These are phyloP conservation scores for Cordyceps farinosa DNA, from an alignment of 2,329 filamentous ascomycete species.

Conservation along the genomic window DNA sequence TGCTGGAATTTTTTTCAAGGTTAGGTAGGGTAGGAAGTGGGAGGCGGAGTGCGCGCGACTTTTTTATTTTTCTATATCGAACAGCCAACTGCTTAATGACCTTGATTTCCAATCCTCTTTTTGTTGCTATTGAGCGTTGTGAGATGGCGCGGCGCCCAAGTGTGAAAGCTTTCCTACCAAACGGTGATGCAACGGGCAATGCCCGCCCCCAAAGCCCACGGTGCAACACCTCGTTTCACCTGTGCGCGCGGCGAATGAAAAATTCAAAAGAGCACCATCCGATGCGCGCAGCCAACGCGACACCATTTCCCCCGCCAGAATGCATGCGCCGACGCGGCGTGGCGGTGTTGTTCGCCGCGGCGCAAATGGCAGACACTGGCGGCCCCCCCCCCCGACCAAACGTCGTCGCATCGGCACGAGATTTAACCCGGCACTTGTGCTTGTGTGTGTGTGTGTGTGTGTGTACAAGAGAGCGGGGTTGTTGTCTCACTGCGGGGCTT, in stretches of 20 bases:
- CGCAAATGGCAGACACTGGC: neutral
- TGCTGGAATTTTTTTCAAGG: neutral
- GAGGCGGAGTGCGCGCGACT: neutral
- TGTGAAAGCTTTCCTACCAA: neutral
- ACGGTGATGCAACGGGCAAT: neutral
- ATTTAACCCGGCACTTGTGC: conserved; percentile 3
- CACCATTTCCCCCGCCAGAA: neutral
- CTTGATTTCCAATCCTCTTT: too few relatives aligned
- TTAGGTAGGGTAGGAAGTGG: neutral
- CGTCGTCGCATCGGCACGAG: conserved; percentile 2
- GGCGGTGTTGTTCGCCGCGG: conserved; percentile 2
- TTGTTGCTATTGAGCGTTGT: too few relatives aligned
- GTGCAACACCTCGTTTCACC: neutral
- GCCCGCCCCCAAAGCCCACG: too few relatives aligned
- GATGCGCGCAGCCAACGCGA: neutral
- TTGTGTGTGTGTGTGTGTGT: too few relatives aligned
- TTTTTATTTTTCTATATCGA: neutral
- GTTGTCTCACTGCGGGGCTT: neutral
- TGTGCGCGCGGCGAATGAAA: neutral
- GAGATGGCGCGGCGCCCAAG: too few relatives aligned
- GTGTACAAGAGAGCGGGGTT: neutral
- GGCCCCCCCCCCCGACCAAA: too few relatives aligned
- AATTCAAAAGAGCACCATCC: neutral
- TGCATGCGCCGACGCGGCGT: conserved; percentile 8
- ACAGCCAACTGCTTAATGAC: neutral